These are phyloP conservation scores for Chrysophaeum taylorii DNA, from an alignment of 352 stramenopile species.

Conservation along the genomic window DNA sequence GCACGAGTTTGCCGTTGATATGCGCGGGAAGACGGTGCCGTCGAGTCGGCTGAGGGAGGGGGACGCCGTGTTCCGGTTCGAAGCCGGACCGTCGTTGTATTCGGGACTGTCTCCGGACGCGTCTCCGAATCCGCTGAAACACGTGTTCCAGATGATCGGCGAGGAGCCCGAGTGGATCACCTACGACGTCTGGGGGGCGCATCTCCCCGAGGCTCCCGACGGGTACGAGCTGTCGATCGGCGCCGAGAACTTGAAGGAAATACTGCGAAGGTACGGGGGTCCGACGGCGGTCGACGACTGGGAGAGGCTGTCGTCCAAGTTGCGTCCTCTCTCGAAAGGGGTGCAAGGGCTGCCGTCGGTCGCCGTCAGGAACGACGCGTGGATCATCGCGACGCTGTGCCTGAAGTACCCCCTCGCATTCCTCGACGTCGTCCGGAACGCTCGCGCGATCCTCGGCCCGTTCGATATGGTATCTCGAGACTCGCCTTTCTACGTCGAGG, in stretches of 20 bases:
- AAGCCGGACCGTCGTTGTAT: slow-evolving; percentile 53
- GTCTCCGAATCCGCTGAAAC: slow-evolving; percentile 63
- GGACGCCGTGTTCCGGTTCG: slow-evolving; percentile 45
- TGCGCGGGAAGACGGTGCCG: slow-evolving; percentile 5
- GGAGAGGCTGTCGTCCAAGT: slow-evolving; percentile 23
- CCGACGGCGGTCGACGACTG: slow-evolving; percentile 37
- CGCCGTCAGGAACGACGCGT: slow-evolving; percentile 32
- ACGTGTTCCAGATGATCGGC: slow-evolving; percentile 65
- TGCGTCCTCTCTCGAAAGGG: slow-evolving; percentile 30
- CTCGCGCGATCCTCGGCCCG: slow-evolving; percentile 23
- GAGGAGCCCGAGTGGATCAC: slow-evolving; percentile 65
- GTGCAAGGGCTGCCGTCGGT: slow-evolving; percentile 46
- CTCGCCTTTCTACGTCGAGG: slow-evolving; percentile 40
- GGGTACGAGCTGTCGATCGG: slow-evolving; percentile 41
- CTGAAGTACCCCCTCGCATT: slow-evolving; percentile 34
- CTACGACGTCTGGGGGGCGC: slow-evolving; percentile 56
- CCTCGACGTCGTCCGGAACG: slow-evolving; percentile 36
- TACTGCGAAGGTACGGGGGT: slow-evolving; percentile 41
- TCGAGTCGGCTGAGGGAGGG: not conserved
- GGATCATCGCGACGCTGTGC: slow-evolving; percentile 28
- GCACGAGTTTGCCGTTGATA: slow-evolving; percentile 24
- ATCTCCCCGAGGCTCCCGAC: slow-evolving; percentile 40
- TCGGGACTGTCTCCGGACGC: slow-evolving; percentile 41
- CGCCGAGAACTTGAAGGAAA: slow-evolving; percentile 43
- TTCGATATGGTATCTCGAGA: slow-evolving; percentile 43